Conservation (phyloP, 768 basidiomycete species). For the Boletus sp. region DNA sequence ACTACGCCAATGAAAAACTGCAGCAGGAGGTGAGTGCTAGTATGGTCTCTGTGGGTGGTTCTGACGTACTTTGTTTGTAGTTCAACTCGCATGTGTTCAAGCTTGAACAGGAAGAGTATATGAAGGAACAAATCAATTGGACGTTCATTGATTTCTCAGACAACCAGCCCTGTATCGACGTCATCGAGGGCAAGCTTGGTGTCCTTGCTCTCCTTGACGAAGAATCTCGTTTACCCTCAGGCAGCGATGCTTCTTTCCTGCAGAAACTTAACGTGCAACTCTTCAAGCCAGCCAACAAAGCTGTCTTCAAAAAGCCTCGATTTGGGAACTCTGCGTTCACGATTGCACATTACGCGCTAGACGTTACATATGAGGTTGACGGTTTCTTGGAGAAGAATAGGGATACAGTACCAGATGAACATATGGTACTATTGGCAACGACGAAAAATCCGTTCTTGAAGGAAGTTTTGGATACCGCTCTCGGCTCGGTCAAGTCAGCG, state of each 20-base stretch:
- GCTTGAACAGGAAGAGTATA: slow-evolving; percentile 98
- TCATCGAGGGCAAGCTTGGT: slow-evolving; percentile 96
- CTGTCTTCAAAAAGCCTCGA: slow-evolving; percentile 97
- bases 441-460: slow-evolving; percentile 93
- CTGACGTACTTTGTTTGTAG: slow-evolving; percentile 39
- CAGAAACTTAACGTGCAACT: slow-evolving; percentile 90
- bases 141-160: slow-evolving; percentile 99
- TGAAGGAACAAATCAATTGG: slow-evolving; percentile 99
- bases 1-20: slow-evolving; percentile 97
- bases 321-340: slow-evolving; percentile 98
- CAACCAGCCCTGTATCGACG: slow-evolving; percentile 98
- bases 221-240: slow-evolving; percentile 93
- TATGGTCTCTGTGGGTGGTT: background rate
- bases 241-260: slow-evolving; percentile 89
- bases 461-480: slow-evolving; percentile 90
- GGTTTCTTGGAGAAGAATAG: slow-evolving; percentile 99
- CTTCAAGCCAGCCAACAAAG: slow-evolving; percentile 78
- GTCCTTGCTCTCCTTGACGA: slow-evolving; percentile 94
- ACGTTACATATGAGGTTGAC: slow-evolving; percentile 98
- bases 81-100: slow-evolving; percentile 99
- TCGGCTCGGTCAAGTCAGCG: slow-evolving; percentile 64
- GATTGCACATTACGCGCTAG: slow-evolving; percentile 95
- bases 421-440: slow-evolving; percentile 80
- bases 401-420: slow-evolving; percentile 98
- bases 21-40: slow-evolving; percentile 81